phyloP scores from a whole-genome alignment of 2,329 filamentous ascomycete species.

The Pseudogymnoascus destructans region DNA sequence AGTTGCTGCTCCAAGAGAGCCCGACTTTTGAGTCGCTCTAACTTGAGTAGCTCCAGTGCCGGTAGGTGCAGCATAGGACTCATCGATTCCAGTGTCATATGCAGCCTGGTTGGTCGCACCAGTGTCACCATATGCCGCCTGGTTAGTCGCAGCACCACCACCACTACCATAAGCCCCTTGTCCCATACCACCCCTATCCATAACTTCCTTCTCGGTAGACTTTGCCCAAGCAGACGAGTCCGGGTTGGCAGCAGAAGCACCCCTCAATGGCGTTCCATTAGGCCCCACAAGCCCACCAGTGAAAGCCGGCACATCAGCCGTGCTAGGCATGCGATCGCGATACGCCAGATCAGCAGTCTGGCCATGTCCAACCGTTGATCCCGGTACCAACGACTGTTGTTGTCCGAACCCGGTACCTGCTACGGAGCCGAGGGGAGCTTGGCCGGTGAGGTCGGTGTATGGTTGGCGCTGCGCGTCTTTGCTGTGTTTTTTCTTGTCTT shows the following conservation, averaged over 20 bases:
- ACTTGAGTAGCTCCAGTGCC: not conserved
- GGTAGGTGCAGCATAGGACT: not conserved
- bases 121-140: not conserved
- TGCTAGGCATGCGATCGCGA: not conserved
- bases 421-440: slow-evolving; percentile 16
- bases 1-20: not conserved
- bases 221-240: not conserved
- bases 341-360: not conserved
- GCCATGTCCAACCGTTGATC: not conserved
- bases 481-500: slow-evolving; percentile 17
- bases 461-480: not conserved
- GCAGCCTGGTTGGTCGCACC: not conserved
- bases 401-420: slow-evolving; percentile 14
- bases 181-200: not conserved
- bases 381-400: slow-evolving; percentile 9
- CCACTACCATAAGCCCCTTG: not conserved
- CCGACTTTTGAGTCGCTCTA: not conserved
- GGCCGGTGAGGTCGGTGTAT: slow-evolving; percentile 4
- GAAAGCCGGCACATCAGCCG: not conserved
- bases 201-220: not conserved
- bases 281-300: not conserved
- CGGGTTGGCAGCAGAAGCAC: not conserved
- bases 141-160: not conserved
- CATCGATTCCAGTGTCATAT: not conserved
- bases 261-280: not conserved